phyloP scores from a whole-genome alignment of 768 basidiomycete species.

The Phylloporus rhodoxanthus region DNA sequence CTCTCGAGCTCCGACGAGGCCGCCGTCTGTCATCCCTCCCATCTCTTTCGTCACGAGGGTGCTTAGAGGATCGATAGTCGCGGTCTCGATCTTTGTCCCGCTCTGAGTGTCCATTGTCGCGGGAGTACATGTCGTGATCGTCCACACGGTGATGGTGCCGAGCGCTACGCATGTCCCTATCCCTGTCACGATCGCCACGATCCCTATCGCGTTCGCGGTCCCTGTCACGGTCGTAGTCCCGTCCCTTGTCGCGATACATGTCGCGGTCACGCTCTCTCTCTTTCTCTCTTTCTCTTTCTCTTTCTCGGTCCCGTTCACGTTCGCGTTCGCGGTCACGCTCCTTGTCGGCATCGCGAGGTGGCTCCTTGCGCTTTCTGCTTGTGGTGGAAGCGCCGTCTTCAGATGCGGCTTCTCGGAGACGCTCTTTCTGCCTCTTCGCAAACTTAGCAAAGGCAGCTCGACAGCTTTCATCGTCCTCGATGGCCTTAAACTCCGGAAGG shows the following conservation, averaged over 20 bases:
- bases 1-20: slow-evolving; percentile 37
- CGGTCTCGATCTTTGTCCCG: slow-evolving; percentile 37
- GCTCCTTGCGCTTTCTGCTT: slow-evolving; percentile 77
- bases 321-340: slow-evolving; percentile 41
- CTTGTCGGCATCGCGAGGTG: slow-evolving; percentile 43
- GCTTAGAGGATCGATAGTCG: slow-evolving; percentile 41
- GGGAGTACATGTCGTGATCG: slow-evolving; percentile 28
- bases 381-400: slow-evolving; percentile 80
- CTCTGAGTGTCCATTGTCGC: slow-evolving; percentile 30
- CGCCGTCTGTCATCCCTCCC: slow-evolving; percentile 45
- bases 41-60: slow-evolving; percentile 52
- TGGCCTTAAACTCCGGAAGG: slow-evolving; percentile 77
- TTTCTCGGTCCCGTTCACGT: slow-evolving; percentile 28
- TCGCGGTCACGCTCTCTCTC: slow-evolving; percentile 25
- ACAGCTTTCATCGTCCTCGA: slow-evolving; percentile 84
- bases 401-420: slow-evolving; percentile 66
- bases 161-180: slow-evolving; percentile 33
- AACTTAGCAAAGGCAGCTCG: slow-evolving; percentile 82
- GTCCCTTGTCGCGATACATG: slow-evolving; percentile 26
- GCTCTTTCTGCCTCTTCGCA: slow-evolving; percentile 89
- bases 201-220: slow-evolving; percentile 41
- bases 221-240: slow-evolving; percentile 36
- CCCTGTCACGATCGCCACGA: slow-evolving; percentile 36
- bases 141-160: slow-evolving; percentile 34
- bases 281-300: slow-evolving; percentile 23